phyloP scores from a whole-genome alignment of 805 yeast genomes.

The Candida insectorum region DNA sequence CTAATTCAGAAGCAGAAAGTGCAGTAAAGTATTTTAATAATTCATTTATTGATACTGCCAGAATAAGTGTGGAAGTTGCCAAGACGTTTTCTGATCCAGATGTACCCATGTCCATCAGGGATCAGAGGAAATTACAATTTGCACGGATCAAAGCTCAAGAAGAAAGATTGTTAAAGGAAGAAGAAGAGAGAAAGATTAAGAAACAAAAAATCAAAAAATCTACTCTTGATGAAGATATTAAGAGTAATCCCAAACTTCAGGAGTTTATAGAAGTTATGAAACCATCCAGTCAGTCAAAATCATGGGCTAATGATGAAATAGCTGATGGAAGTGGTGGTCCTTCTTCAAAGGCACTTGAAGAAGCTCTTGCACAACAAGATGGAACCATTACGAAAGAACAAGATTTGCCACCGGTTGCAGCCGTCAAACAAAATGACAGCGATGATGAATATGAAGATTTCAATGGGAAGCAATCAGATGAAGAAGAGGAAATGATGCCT shows the following conservation, averaged over 20 bases:
- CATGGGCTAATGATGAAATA: conserved; percentile 69
- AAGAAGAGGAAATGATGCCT: conserved; percentile 19
- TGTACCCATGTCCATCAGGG: conserved; percentile 60
- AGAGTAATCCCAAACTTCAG: conserved; percentile 59
- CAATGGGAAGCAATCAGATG: conserved; percentile 31
- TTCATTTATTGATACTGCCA: conserved; percentile 80
- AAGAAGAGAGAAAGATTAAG: conserved; percentile 39
- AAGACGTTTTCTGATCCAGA: conserved; percentile 81
- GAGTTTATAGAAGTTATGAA: conserved; percentile 85
- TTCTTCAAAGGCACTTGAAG: conserved; percentile 40
- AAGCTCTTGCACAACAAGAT: conserved; percentile 32
- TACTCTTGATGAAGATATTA: conserved; percentile 58
- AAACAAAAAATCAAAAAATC: conserved; percentile 32
- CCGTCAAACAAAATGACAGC: conserved; percentile 40
- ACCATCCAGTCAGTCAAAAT: conserved; percentile 63
- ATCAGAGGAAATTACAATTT: conserved; percentile 43
- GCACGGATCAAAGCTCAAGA: conserved; percentile 40
- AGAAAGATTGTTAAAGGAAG: conserved; percentile 37
- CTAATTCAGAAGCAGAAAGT: conserved; percentile 67
- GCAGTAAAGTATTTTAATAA: conserved; percentile 76
- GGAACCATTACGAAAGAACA: too few relatives aligned
- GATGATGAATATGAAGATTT: conserved; percentile 55
- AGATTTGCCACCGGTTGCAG: too few relatives aligned
- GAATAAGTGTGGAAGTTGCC: conserved; percentile 76
- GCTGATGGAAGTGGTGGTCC: conserved; percentile 48